Evolutionary conservation across 2,329 filamentous ascomycete species (phyloP).

Genomic region (Beauveria sp.): DNA sequence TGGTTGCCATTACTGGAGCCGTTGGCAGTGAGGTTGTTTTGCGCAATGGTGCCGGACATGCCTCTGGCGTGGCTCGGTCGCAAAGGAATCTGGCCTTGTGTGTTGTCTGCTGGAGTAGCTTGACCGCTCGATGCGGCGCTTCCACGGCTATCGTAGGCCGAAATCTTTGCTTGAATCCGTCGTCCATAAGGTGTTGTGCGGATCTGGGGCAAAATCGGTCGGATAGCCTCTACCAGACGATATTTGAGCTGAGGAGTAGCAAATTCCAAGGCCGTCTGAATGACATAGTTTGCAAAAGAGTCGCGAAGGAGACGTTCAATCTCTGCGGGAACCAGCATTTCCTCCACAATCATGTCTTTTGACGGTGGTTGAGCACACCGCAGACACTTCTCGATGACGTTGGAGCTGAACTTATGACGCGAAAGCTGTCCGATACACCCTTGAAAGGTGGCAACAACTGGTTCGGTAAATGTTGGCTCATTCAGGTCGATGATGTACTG

Average conservation of each 20-base stretch:
- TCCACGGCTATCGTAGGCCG: slow-evolving; percentile 46
- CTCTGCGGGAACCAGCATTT: slow-evolving; percentile 66
- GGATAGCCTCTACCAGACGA: slow-evolving; percentile 74
- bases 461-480: slow-evolving; percentile 80
- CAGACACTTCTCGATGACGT: slow-evolving; percentile 94
- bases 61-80: slow-evolving; percentile 36
- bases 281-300: slow-evolving; percentile 94
- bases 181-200: slow-evolving; percentile 90
- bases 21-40: slow-evolving; percentile 15
- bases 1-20: slow-evolving; percentile 20
- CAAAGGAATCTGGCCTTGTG: slow-evolving; percentile 46
- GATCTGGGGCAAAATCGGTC: slow-evolving; percentile 75
- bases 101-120: slow-evolving; percentile 43
- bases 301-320: slow-evolving; percentile 86
- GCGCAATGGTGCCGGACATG: slow-evolving; percentile 25
- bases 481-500: slow-evolving; percentile 97
- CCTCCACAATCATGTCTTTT: slow-evolving; percentile 75
- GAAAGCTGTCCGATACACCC: slow-evolving; percentile 66
- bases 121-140: slow-evolving; percentile 39
- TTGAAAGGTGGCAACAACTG: slow-evolving; percentile 73
- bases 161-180: slow-evolving; percentile 84
- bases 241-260: slow-evolving; percentile 65
- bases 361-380: slow-evolving; percentile 71
- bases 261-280: slow-evolving; percentile 90
- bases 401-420: slow-evolving; percentile 98